These are phyloP conservation scores for Metroxylon sagu DNA, from an alignment of 176 grass and related monocot genomes.

Conservation along the genomic window DNA sequence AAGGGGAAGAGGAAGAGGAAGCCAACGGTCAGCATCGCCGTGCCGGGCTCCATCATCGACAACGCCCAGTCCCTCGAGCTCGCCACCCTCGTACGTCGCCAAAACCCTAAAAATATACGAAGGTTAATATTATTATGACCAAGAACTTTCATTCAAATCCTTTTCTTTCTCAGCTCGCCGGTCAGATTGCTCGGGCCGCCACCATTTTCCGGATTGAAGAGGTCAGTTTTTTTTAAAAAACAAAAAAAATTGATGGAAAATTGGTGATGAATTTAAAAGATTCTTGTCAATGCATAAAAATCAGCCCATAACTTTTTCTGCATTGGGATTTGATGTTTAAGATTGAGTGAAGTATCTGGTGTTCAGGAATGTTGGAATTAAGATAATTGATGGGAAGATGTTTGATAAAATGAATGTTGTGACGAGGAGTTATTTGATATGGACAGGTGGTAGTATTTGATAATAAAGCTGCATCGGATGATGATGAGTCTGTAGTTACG, in stretches of 20 bases:
- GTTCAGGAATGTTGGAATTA: no score
- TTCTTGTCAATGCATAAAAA: no score
- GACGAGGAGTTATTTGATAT: background rate
- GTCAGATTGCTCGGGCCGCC: constrained; percentile 77
- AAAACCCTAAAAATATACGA: no score
- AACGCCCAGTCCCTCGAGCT: constrained; percentile 94
- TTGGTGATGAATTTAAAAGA: no score
- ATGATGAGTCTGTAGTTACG: constrained; percentile 17
- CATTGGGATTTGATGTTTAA: no score
- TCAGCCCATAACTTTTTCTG: no score
- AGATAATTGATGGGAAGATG: no score
- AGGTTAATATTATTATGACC: no score
- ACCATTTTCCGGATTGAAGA: constrained; percentile 89
- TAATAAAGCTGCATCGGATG: constrained; percentile 26
- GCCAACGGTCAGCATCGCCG: constrained; percentile 68
- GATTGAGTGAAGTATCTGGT: no score
- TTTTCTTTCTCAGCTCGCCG: constrained; percentile 43
- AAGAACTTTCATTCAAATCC: background rate
- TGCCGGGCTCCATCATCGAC: constrained; percentile 78
- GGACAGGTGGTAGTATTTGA: constrained; percentile 67
- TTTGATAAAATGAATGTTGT: no score
- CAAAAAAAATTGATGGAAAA: no score
- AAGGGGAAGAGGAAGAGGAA: constrained; percentile 30
- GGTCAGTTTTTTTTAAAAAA: constrained; percentile 26
- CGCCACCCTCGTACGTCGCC: constrained; percentile 61